These are phyloP conservation scores for Balakata baccata DNA, from an alignment of 345 rosid species.

Conservation along the genomic window DNA sequence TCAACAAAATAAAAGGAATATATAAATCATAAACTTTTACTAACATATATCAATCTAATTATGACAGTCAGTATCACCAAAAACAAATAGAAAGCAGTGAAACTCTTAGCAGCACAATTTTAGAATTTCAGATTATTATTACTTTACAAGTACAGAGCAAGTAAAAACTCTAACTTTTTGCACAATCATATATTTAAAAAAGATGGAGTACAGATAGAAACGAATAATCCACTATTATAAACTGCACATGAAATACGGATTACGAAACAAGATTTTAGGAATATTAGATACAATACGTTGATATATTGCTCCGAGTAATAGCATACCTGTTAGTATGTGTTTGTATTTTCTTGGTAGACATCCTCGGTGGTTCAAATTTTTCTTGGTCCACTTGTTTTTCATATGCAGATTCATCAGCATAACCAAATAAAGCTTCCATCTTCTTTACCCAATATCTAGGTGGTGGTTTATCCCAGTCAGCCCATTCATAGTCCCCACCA, in stretches of 20 bases:
- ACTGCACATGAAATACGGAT: not conserved
- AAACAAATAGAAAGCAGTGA: not conserved
- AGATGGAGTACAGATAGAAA: not conserved
- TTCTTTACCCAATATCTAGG: constrained; percentile 81
- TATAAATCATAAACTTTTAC: not conserved
- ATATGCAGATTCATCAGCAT: constrained; percentile 41
- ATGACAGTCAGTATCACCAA: not conserved
- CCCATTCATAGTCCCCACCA: constrained; percentile 98
- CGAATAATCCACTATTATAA: not conserved
- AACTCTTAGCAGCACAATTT: not conserved
- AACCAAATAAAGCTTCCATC: constrained; percentile 85
- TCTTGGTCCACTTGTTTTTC: constrained; percentile 42
- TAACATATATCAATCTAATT: not conserved
- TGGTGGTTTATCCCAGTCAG: constrained; percentile 89
- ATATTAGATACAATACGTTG: not conserved
- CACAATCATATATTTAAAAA: not conserved
- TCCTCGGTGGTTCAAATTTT: constrained; percentile 26
- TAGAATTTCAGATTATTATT: not conserved
- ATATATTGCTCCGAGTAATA: constrained; percentile 5
- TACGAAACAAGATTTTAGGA: not conserved
- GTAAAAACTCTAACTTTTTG: not conserved
- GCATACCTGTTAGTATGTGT: constrained; percentile 44
- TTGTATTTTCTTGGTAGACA: constrained; percentile 28
- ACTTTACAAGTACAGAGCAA: not conserved
- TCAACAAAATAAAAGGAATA: not conserved